Percentiles rank a stretch among this genome's conserved stretches.
phyloP scores from a whole-genome alignment of 2,329 filamentous ascomycete species.

The Pleurostoma richardsiae region DNA sequence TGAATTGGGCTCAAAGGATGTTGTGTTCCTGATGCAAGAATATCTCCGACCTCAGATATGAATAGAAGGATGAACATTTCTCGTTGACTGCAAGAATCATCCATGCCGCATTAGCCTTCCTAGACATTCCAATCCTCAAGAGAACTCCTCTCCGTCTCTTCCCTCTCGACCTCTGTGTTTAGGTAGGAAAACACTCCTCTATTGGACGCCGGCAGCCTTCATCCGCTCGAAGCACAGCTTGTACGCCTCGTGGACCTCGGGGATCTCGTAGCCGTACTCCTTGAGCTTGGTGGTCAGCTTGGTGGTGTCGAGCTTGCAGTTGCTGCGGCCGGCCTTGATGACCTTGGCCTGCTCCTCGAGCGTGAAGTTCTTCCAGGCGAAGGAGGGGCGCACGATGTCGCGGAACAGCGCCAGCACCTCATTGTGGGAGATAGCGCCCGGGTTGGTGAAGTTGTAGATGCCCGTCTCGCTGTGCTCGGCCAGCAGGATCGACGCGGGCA shows the following conservation, averaged over 20 bases:
- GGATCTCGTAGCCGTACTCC: slow-evolving; percentile 53
- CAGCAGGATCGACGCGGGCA: slow-evolving; percentile 55
- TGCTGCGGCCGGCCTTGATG: slow-evolving; percentile 62
- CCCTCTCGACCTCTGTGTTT: neutral
- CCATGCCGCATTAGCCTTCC: too few relatives aligned
- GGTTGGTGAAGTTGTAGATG: slow-evolving; percentile 68
- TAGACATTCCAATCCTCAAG: too few relatives aligned
- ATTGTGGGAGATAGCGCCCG: slow-evolving; percentile 66
- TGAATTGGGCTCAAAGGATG: too few relatives aligned
- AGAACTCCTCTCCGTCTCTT: neutral
- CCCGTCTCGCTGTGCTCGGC: slow-evolving; percentile 58
- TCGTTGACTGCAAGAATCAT: too few relatives aligned
- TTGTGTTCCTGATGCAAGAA: too few relatives aligned
- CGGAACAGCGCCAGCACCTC: slow-evolving; percentile 60
- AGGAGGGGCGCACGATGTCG: slow-evolving; percentile 55
- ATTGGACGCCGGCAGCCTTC: slow-evolving; percentile 50
- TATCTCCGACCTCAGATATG: too few relatives aligned
- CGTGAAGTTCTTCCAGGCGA: slow-evolving; percentile 62
- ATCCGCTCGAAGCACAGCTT: slow-evolving; percentile 58
- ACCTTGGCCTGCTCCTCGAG: slow-evolving; percentile 63
- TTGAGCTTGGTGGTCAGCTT: slow-evolving; percentile 57
- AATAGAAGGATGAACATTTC: too few relatives aligned
- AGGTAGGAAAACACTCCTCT: slow-evolving; percentile 8
- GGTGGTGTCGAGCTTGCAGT: slow-evolving; percentile 58
- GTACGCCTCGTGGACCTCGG: slow-evolving; percentile 60